Conservation (phyloP, 1,284 basidiomycete species). For the Sporisorium graminicola region DNA sequence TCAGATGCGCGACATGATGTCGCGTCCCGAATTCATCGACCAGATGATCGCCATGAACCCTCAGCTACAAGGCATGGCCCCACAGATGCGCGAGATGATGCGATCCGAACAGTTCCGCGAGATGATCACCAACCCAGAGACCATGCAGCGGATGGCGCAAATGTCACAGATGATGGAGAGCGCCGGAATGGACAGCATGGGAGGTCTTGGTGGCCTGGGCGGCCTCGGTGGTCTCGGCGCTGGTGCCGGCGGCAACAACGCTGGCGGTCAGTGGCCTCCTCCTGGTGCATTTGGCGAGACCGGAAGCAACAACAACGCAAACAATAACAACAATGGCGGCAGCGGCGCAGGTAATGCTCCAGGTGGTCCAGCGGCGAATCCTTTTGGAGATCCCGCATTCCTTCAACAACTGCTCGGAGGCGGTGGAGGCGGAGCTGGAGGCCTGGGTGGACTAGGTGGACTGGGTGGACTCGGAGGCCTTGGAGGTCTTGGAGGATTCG, state of each 20-base stretch:
- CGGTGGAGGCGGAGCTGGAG: conserved; percentile 41
- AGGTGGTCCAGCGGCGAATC: conserved; percentile 27
- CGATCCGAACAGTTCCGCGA: conserved; percentile 64
- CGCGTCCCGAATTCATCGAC: conserved; percentile 65
- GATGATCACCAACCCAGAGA: conserved; percentile 65
- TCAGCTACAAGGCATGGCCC: conserved; percentile 61
- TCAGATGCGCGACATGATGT: conserved; percentile 66
- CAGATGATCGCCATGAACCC: conserved; percentile 67
- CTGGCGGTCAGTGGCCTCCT: conserved; percentile 52
- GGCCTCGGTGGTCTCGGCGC: conserved; percentile 33
- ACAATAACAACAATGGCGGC: conserved; percentile 20
- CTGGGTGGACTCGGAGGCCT: conserved; percentile 42
- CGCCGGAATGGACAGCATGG: conserved; percentile 23
- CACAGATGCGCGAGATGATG: conserved; percentile 65
- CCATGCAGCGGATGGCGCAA: conserved; percentile 64
- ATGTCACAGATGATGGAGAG: conserved; percentile 60
- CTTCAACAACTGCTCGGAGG: conserved; percentile 52
- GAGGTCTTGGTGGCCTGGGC: conserved; percentile 37
- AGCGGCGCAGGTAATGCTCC: conserved; percentile 15
- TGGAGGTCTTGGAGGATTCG: conserved; percentile 29
- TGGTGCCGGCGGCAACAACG: conserved; percentile 24
- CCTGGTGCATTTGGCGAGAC: conserved; percentile 53
- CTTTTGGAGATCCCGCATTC: conserved; percentile 39
- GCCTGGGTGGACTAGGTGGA: conserved; percentile 17
- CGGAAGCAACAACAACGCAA: conserved; percentile 2